Conservation (phyloP, 805 yeast species). For the Komagataella populi region DNA sequence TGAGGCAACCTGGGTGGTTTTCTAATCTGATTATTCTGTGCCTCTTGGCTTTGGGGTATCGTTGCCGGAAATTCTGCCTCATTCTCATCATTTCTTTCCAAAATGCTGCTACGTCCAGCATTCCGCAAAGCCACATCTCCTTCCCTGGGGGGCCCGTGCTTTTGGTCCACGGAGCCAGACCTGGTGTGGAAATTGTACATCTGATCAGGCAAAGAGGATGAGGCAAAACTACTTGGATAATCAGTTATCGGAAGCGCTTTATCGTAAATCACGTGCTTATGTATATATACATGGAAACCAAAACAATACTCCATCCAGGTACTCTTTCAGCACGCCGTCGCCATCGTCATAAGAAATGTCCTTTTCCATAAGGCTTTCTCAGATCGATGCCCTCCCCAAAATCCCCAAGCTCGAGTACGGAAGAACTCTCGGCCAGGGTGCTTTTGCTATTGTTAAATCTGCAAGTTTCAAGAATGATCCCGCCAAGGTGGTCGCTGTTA, state of each 20-base stretch:
- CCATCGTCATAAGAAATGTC: neutral
- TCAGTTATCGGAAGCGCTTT: neutral
- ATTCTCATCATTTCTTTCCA: neutral
- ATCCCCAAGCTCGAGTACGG: conserved; percentile 33
- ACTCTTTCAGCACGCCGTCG: neutral
- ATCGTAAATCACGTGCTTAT: neutral
- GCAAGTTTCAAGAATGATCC: conserved; percentile 26
- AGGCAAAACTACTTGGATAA: neutral
- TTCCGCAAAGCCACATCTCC: neutral
- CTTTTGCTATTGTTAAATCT: conserved; percentile 49
- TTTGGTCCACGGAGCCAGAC: neutral
- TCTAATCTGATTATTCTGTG: neutral
- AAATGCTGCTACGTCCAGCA: neutral
- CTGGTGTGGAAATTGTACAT: neutral
- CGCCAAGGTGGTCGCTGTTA: conserved; percentile 36
- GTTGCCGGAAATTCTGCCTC: neutral
- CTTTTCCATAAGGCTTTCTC: conserved; percentile 18
- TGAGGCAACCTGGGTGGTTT: neutral
- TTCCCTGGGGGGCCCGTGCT: neutral
- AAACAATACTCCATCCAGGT: neutral
- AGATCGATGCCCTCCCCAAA: conserved; percentile 32
- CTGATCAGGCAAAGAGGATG: neutral
- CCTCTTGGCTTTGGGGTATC: neutral
- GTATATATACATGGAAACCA: neutral
- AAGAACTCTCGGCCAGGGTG: conserved; percentile 50